phyloP scores from a whole-genome alignment of 2,329 filamentous ascomycete genomes.

The Diaporthe citriasiana region DNA sequence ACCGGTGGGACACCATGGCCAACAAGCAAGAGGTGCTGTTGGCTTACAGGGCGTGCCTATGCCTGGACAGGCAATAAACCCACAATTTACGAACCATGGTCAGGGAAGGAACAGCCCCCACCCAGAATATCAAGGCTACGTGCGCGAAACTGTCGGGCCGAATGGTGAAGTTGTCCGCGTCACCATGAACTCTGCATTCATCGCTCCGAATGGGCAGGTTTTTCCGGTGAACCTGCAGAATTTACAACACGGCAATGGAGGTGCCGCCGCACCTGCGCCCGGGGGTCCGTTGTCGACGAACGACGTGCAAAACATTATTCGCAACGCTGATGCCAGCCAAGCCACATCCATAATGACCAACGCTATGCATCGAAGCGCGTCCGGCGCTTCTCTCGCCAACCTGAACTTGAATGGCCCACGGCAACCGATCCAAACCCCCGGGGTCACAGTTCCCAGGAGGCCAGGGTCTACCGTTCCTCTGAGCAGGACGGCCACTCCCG shows the following conservation, averaged over 20 bases:
- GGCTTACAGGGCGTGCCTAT: slow-evolving; percentile 54
- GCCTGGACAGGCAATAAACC: slow-evolving; percentile 50
- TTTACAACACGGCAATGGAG: slow-evolving; percentile 41
- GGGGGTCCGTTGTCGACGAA: slow-evolving; percentile 54
- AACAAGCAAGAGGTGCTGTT: slow-evolving; percentile 56
- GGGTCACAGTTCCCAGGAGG: slow-evolving; percentile 58
- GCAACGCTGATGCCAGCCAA: slow-evolving; percentile 61
- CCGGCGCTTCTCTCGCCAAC: slow-evolving; percentile 59
- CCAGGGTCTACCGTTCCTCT: slow-evolving; percentile 54
- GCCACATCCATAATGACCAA: slow-evolving; percentile 59
- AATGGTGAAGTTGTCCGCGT: slow-evolving; percentile 67
- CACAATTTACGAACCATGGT: slow-evolving; percentile 45
- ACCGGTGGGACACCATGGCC: slow-evolving; percentile 59
- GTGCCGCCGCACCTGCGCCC: slow-evolving; percentile 46
- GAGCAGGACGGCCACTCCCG: slow-evolving; percentile 64
- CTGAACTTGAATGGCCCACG: slow-evolving; percentile 52
- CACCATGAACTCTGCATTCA: slow-evolving; percentile 62
- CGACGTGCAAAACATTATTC: slow-evolving; percentile 63
- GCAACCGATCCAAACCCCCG: slow-evolving; percentile 53
- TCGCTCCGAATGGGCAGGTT: slow-evolving; percentile 39
- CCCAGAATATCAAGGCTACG: slow-evolving; percentile 57
- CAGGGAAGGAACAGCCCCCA: slow-evolving; percentile 50
- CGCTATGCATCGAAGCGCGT: slow-evolving; percentile 66
- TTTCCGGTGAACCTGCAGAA: slow-evolving; percentile 45
- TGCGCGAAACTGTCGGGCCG: slow-evolving; percentile 63